phyloP scores from a whole-genome alignment of 2,329 filamentous ascomycete genomes.

The Xylaria sp. region DNA sequence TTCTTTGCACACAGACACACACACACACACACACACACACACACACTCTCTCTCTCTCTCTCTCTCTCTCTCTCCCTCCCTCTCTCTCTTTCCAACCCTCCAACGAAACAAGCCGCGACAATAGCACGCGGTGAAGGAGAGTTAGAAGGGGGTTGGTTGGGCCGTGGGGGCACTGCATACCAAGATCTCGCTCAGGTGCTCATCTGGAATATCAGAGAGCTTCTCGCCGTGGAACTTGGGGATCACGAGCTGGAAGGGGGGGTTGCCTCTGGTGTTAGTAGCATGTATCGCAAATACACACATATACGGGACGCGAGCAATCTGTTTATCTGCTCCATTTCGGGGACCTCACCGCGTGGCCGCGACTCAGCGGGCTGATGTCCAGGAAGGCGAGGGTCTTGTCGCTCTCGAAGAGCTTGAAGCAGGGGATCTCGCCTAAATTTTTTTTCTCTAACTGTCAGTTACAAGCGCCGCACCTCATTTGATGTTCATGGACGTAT shows the following conservation, averaged over 20 bases:
- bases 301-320: not conserved
- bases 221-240: conserved; percentile 94
- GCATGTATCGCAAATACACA: not conserved
- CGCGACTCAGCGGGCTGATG: conserved; percentile 84
- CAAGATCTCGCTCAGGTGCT: conserved; percentile 79
- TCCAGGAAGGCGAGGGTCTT: conserved; percentile 96
- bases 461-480: conserved; percentile 6
- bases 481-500: too few species aligned
- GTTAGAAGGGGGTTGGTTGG: not conserved
- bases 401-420: conserved; percentile 95
- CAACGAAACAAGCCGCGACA: not conserved
- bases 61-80: too few species aligned
- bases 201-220: conserved; percentile 89
- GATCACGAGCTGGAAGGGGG: conserved; percentile 80
- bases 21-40: too few species aligned
- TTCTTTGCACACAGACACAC: not conserved
- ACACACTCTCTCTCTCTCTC: too few species aligned
- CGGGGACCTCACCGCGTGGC: conserved; percentile 76
- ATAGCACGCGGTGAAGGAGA: not conserved
- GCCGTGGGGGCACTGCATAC: conserved; percentile 46
- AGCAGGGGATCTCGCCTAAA: conserved; percentile 88
- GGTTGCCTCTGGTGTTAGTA: conserved; percentile 1
- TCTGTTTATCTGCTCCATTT: too few species aligned
- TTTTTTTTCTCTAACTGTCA: conserved; percentile 11
- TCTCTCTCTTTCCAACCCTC: too few species aligned